Evolutionary conservation across 768 basidiomycete species (phyloP).

Genomic region (Mycena floridula): DNA sequence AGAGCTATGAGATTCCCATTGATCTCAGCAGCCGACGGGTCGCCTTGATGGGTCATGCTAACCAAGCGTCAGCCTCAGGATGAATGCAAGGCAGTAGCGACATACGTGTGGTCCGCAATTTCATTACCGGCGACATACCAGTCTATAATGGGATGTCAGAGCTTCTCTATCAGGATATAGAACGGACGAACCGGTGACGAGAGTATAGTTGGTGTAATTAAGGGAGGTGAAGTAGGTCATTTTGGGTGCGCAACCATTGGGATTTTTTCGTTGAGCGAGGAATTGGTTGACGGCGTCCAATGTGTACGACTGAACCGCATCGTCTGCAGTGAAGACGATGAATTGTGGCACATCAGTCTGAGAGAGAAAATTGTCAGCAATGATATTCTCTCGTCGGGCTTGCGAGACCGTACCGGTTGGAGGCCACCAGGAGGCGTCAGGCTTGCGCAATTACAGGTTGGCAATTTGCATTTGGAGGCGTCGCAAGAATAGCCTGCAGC

Average conservation of each 20-base stretch:
- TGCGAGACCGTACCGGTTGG: conserved; percentile 27
- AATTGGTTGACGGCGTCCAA: conserved; percentile 70
- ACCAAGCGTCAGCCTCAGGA: neutral
- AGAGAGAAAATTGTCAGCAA: neutral
- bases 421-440: conserved; percentile 69
- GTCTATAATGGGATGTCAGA: conserved; percentile 29
- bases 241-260: conserved; percentile 68
- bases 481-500: conserved; percentile 73
- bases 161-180: neutral
- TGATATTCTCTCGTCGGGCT: neutral
- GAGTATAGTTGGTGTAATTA: conserved; percentile 65
- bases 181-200: conserved; percentile 55
- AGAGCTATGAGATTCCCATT: conserved; percentile 75
- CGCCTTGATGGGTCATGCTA: conserved; percentile 75
- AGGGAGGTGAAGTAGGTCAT: conserved; percentile 75
- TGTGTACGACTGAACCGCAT: conserved; percentile 74
- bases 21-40: conserved; percentile 57
- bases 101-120: conserved; percentile 73
- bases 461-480: conserved; percentile 54
- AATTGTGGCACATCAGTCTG: conserved; percentile 60
- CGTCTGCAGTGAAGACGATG: conserved; percentile 70
- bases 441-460: conserved; percentile 69
- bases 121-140: conserved; percentile 83
- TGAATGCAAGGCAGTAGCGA: conserved; percentile 10
- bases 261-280: conserved; percentile 66